These are phyloP conservation scores for Neurospora tetraspora DNA, from an alignment of 495 filamentous ascomycete genomes.

Conservation along the genomic window DNA sequence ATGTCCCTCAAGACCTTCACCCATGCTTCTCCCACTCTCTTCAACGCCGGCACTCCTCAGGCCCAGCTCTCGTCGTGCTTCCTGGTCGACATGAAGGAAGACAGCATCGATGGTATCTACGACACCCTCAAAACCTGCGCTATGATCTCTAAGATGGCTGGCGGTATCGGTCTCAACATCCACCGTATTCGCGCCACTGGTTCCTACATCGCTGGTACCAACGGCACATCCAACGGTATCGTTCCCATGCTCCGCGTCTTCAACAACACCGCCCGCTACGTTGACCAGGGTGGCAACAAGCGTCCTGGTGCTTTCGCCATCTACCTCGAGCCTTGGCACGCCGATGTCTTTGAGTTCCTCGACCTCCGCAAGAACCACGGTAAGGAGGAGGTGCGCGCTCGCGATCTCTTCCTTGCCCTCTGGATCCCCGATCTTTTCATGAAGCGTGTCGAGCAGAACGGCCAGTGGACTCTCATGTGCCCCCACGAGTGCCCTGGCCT, in stretches of 20 bases:
- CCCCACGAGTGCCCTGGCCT: slow-evolving; percentile 91
- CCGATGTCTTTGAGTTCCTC: slow-evolving; percentile 93
- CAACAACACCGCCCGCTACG: slow-evolving; percentile 98
- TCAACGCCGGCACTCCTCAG: slow-evolving; percentile 92
- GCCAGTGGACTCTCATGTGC: slow-evolving; percentile 94
- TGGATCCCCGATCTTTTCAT: slow-evolving; percentile 99
- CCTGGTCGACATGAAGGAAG: slow-evolving; percentile 95
- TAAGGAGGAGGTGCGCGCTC: slow-evolving; percentile 94
- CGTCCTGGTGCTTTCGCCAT: slow-evolving; percentile 96
- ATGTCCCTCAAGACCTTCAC: slow-evolving; percentile 98
- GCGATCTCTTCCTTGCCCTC: slow-evolving; percentile 93
- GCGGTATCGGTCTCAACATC: slow-evolving; percentile 91
- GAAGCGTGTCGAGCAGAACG: slow-evolving; percentile 95
- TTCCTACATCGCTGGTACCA: slow-evolving; percentile 95
- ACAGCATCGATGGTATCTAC: slow-evolving; percentile 99
- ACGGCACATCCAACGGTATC: slow-evolving; percentile 94
- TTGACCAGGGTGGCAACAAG: slow-evolving; percentile 99
- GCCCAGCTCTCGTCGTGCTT: slow-evolving; percentile 95
- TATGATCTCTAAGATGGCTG: slow-evolving; percentile 98
- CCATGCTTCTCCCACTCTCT: slow-evolving; percentile 92
- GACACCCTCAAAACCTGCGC: slow-evolving; percentile 98
- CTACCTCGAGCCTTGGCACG: slow-evolving; percentile 99
- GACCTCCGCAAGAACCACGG: slow-evolving; percentile 98
- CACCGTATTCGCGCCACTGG: slow-evolving; percentile 94
- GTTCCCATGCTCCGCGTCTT: slow-evolving; percentile 96